A percentile compares a stretch with the other conserved stretches of the same genome.
Evolutionary conservation across 2,329 filamentous ascomycete genomes (phyloP).

Genomic region (Monosporascus sp.): DNA sequence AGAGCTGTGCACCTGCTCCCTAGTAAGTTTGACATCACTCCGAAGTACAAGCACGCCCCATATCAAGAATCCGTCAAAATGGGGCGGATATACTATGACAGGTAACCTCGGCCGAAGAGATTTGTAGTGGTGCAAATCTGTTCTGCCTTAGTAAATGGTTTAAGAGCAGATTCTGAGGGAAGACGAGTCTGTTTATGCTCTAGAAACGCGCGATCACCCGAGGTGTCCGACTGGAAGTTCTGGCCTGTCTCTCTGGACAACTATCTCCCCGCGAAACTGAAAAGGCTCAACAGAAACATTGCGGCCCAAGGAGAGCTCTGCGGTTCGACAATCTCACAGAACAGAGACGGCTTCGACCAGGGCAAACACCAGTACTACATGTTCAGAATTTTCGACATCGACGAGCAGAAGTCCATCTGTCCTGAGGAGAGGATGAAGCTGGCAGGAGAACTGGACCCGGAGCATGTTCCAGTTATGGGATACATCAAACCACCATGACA

Average conservation of each 20-base stretch:
- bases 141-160: not conserved
- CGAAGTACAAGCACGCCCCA: constrained; percentile 12
- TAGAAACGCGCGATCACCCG: constrained; percentile 15
- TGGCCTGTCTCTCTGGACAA: constrained; percentile 18
- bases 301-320: constrained; percentile 28
- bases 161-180: constrained; percentile 1
- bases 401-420: constrained; percentile 11
- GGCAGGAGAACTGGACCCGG: constrained; percentile 10
- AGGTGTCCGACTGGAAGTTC: constrained; percentile 9
- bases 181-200: constrained; percentile 28
- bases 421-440: constrained; percentile 1
- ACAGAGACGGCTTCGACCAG: constrained; percentile 18
- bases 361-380: constrained; percentile 19
- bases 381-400: constrained; percentile 21
- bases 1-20: too few species aligned
- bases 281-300: constrained; percentile 10
- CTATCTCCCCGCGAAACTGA: constrained; percentile 17
- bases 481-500: constrained; percentile 14
- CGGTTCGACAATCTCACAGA: constrained; percentile 20
- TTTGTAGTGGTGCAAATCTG: not conserved
- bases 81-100: constrained; percentile 11
- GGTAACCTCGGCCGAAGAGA: constrained; percentile 6
- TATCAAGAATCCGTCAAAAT: constrained; percentile 8
- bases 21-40: too few species aligned
- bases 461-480: constrained; percentile 20